Percentiles rank a stretch among this genome's conserved stretches.
These are phyloP conservation scores for Puccinia novopanici DNA, from an alignment of 1,284 basidiomycete genomes.

Conservation along the genomic window DNA sequence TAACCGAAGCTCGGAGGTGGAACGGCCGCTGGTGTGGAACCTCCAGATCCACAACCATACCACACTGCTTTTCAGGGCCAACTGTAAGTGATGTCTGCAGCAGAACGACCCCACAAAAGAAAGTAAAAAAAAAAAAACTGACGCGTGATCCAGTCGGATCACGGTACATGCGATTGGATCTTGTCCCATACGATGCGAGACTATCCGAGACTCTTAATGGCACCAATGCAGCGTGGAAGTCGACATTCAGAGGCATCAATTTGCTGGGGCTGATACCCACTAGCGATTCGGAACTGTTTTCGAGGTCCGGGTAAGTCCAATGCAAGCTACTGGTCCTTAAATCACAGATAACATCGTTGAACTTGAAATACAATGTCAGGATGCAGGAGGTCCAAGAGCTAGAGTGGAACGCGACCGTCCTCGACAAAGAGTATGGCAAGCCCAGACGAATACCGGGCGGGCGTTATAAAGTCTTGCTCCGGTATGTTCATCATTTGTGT, in stretches of 20 bases:
- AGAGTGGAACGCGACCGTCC: constrained; percentile 41
- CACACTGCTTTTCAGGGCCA: constrained; percentile 21
- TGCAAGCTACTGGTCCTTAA: no score
- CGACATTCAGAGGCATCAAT: constrained; percentile 8
- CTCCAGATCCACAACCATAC: constrained; percentile 18
- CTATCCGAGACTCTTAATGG: constrained; percentile 6
- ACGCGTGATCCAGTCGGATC: constrained; percentile 22
- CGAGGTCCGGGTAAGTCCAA: constrained; percentile 14
- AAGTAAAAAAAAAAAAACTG: not conserved
- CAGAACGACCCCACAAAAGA: not conserved
- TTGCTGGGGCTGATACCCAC: constrained; percentile 34
- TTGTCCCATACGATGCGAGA: not conserved
- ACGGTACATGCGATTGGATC: constrained; percentile 31
- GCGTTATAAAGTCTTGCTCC: constrained; percentile 30
- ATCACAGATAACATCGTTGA: no score
- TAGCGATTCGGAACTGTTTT: constrained; percentile 23
- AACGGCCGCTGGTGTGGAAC: constrained; percentile 25
- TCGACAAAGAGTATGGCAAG: not conserved
- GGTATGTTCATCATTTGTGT: constrained; percentile 18
- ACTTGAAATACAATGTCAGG: not conserved
- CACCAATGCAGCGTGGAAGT: constrained; percentile 18
- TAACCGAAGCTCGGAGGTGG: constrained; percentile 27
- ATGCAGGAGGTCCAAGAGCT: constrained; percentile 3
- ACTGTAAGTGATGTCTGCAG: constrained; percentile 8
- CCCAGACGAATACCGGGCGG: constrained; percentile 28